These are phyloP conservation scores for Pseudogymnoascus sp. DNA, from an alignment of 2,329 filamentous ascomycete species.

Conservation along the genomic window DNA sequence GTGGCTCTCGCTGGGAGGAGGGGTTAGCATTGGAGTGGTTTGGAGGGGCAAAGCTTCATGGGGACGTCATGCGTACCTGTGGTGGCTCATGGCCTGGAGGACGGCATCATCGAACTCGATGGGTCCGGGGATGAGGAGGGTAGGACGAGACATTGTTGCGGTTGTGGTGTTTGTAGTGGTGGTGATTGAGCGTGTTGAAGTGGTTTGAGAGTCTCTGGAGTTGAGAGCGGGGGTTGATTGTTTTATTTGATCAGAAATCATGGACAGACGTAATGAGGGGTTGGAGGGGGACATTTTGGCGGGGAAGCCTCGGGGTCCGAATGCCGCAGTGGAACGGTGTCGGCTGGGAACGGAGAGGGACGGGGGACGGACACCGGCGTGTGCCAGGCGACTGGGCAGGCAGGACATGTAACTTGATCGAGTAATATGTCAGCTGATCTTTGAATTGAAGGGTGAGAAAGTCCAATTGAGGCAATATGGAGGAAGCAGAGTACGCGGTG, in stretches of 20 bases:
- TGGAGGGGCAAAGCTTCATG: background rate
- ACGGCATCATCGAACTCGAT: conserved; percentile 99
- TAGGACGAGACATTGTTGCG: conserved; percentile 2
- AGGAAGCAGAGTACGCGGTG: background rate
- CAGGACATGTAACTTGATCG: background rate
- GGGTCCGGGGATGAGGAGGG: conserved; percentile 77
- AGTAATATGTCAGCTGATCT: background rate
- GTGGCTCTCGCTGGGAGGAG: conserved; percentile 71
- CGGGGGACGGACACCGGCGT: background rate
- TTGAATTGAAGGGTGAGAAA: background rate
- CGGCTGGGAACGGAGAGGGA: background rate
- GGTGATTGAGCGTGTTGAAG: background rate
- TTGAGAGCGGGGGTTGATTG: background rate
- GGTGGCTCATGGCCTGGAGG: conserved; percentile 89
- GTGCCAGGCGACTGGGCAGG: background rate
- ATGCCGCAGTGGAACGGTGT: background rate
- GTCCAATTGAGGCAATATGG: background rate
- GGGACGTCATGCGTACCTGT: conserved; percentile 50
- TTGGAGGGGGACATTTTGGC: conserved; percentile 1
- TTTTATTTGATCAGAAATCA: background rate
- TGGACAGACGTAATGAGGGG: conserved; percentile 6
- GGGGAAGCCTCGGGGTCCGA: conserved; percentile 1
- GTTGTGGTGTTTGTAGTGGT: background rate
- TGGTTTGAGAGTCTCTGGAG: background rate
- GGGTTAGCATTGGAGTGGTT: conserved; percentile 14